Base-by-base conservation (phyloP, 768 basidiomycete genomes). In the Rhodosporidiobolus sp. region DNA sequence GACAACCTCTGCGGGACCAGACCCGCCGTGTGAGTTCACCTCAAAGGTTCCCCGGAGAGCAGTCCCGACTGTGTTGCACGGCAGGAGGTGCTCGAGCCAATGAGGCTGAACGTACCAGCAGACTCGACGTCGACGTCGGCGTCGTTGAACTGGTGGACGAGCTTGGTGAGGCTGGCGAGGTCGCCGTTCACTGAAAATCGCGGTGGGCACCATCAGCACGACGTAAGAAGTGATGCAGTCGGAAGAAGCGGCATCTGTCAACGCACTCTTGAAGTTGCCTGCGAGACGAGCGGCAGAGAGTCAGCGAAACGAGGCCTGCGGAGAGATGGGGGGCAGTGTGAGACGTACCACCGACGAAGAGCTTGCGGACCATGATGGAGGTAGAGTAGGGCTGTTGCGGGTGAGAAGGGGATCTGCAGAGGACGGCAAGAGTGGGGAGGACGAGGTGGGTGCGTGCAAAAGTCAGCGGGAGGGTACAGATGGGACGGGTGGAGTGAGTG, bases 1-100 rank as follows among this genome's bases (percentile, higher is more conserved):
- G 79, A 96, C 89, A 80, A 96, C 89, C 87, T 97, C 94, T 95
- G 80, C 38, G 69, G 16, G 32, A n/a, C n/a, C n/a, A n/a, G n/a
- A n/a, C n/a, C n/a, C n/a, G n/a, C n/a, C n/a, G n/a, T n/a, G n/a
- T n/a, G n/a, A n/a, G n/a, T n/a, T n/a, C n/a, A n/a, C n/a, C n/a
- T n/a, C n/a, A n/a, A n/a, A n/a, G n/a, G n/a, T n/a, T n/a, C n/a
- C n/a, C n/a, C n/a, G n/a, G n/a, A n/a, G n/a, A n/a, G n/a, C n/a
- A n/a, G n/a, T n/a, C n/a, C n/a, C n/a, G n/a, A n/a, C n/a, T n/a
- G n/a, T n/a, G n/a, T n/a, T n/a, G n/a, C n/a, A n/a, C n/a, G n/a
- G n/a, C n/a, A n/a, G n/a, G n/a, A n/a, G n/a, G 59, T 20, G 30
- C 32, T 46, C 30, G 38, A n/a, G 50, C 14, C n/a, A 22, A 28